A percentile compares a stretch with the other conserved stretches of the same genome.
Evolutionary conservation across 345 rosid genomes (phyloP).

Genomic region (Trapa incisa): DNA sequence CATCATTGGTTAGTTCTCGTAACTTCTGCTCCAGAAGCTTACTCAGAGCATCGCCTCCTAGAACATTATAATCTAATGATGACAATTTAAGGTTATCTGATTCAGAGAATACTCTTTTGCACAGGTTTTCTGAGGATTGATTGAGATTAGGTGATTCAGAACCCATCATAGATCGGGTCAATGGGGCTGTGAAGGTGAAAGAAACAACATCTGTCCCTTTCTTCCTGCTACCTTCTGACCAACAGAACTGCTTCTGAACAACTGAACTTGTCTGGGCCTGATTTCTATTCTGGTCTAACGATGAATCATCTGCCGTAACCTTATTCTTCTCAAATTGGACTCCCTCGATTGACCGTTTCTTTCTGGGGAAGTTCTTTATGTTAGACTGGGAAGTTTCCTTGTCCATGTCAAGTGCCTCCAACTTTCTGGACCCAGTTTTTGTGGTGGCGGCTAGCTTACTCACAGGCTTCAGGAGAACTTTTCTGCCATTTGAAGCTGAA

Average conservation of each 20-base stretch:
- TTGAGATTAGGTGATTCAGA: conserved; percentile 29
- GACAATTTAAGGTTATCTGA: conserved; percentile 33
- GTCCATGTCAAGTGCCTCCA: conserved; percentile 25
- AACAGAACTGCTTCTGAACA: conserved; percentile 22
- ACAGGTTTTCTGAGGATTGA: conserved; percentile 20
- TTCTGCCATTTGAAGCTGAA: conserved; percentile 25
- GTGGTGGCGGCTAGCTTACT: conserved; percentile 26
- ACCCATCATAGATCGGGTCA: conserved; percentile 28
- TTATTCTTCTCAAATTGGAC: conserved; percentile 32
- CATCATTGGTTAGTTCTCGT: conserved; percentile 46
- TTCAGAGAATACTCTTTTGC: conserved; percentile 39
- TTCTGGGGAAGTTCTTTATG: conserved; percentile 35
- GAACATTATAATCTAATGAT: conserved; percentile 42
- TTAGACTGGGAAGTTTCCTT: conserved; percentile 25
- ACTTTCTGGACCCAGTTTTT: conserved; percentile 47
- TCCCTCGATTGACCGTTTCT: conserved; percentile 51
- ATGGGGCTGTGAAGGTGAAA: conserved; percentile 70
- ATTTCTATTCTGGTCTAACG: conserved; percentile 23
- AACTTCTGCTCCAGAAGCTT: conserved; percentile 79
- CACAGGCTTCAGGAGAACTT: conserved; percentile 11
- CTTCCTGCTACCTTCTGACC: conserved; percentile 47
- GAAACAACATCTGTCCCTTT: conserved; percentile 71
- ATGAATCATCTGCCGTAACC: conserved; percentile 15
- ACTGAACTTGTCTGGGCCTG: conserved; percentile 19
- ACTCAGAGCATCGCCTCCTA: conserved; percentile 74